Evolutionary conservation across 305 asterid species (phyloP), one percentile per base, ranked within the genome.

Genomic region (Andrographis paniculata): DNA sequence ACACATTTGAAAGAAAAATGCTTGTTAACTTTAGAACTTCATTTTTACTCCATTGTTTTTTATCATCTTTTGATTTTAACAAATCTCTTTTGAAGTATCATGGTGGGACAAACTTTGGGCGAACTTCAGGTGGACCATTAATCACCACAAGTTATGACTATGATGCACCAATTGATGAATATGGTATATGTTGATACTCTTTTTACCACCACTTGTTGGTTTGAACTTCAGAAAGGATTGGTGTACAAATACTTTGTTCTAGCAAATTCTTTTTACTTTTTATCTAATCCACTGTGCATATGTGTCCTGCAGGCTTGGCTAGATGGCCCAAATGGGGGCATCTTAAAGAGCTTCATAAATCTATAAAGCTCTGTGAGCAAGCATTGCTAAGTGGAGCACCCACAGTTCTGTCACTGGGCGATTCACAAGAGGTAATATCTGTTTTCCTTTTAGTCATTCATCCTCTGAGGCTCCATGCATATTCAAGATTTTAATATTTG

Each of bases 51-150:
- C 62, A 33, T 11, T 11, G 8, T 33, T 52, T 40, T 41, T 47
- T 51, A 40, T 56, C 8, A 33, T 13, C 38, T 11, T 33, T n/a
- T 33, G 0, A 33, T 33, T 33, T 13, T 33, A 0, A 11, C 0
- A 41, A 13, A 15, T 67, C 52, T 48, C 48, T 27, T 68, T 62
- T 50, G n/a, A 57, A 87, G 97, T 87, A 84, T 77, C 97, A 87
- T 68, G 97, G 97, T 16, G 97, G 97, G 38, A 87, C 97, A 43
- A 87, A 87, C 79, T 87, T 87, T 73, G 97, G 97, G 54, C 94
- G 97, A 68, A 87, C 97, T 54, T 63, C 97, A 47, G 97, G 97
- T 66, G 97, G 97, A 44, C 97, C 97, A 43, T 84, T 87, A 72
- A 87, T 87, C 53, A 87, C 95, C 65, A 87, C 95, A 45, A 87